phyloP scores from a whole-genome alignment of 2,329 filamentous ascomycete genomes.

The Colletotrichum liriopes region DNA sequence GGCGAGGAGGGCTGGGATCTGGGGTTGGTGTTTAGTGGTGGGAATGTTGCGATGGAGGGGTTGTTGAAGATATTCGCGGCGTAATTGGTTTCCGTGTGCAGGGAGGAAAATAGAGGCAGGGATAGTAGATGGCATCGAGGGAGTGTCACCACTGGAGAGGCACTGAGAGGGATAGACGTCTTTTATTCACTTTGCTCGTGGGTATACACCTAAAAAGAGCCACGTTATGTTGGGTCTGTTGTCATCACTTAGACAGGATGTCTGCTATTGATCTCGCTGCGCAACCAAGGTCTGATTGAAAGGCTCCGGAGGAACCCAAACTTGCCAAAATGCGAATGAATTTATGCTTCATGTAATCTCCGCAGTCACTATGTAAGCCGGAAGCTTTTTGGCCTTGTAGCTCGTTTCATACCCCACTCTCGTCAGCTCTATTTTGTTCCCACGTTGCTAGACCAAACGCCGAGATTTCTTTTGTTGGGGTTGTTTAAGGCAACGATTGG shows the following conservation, averaged over 20 bases:
- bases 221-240: background rate
- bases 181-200: background rate
- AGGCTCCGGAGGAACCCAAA: no score
- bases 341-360: no score
- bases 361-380: background rate
- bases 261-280: background rate
- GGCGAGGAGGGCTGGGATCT: conserved; percentile 83
- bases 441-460: background rate
- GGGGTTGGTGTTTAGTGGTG: conserved; percentile 73
- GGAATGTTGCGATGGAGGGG: conserved; percentile 71
- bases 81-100: background rate
- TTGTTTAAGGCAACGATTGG: background rate
- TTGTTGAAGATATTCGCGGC: conserved; percentile 66
- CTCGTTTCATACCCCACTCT: background rate
- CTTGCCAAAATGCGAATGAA: background rate
- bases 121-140: no score
- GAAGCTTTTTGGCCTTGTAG: background rate
- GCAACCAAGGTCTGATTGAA: no score
- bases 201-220: background rate
- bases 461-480: background rate
- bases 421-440: background rate
- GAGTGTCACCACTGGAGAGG: background rate
- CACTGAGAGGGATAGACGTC: background rate
- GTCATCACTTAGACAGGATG: background rate
- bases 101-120: no score